Evolutionary conservation across 73 alveolate species (phyloP).

Genomic region (Paramecium bursaria): DNA sequence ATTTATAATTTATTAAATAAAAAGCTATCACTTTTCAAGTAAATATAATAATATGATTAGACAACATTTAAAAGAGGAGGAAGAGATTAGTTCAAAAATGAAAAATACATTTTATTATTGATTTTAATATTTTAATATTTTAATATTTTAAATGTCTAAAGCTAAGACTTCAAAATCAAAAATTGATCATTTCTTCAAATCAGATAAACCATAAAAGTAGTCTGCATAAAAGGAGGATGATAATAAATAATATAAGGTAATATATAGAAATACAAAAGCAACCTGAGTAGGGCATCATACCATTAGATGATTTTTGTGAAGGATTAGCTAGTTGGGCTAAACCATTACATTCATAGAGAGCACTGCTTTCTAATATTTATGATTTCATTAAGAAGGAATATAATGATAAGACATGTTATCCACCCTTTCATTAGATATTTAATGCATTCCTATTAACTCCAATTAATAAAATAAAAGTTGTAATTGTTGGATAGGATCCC

Average conservation of each 20-base stretch:
- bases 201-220: too few species aligned
- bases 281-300: constrained; percentile 53
- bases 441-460: constrained; percentile 90
- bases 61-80: constrained; percentile 68
- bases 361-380: constrained; percentile 55
- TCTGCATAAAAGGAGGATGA: too few species aligned
- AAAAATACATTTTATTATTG: constrained; percentile 70
- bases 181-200: too few species aligned
- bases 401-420: constrained; percentile 84
- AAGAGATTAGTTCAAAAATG: constrained; percentile 68
- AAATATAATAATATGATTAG: neutral
- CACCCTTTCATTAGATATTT: constrained; percentile 91
- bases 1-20: constrained; percentile 83
- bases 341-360: constrained; percentile 16
- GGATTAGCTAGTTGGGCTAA: constrained; percentile 60
- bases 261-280: too few species aligned
- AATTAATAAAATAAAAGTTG: constrained; percentile 83
- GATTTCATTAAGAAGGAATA: constrained; percentile 84
- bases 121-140: neutral
- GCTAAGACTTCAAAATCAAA: too few species aligned
- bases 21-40: constrained; percentile 88
- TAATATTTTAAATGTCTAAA: too few species aligned
- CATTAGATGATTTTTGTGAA: constrained; percentile 66
- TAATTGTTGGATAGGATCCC: constrained; percentile 96
- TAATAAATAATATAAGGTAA: too few species aligned